A percentile compares a stretch with the other conserved stretches of the same genome.
phyloP scores from a whole-genome alignment of 441 rosid genomes.

The Corymbia citriodora region DNA sequence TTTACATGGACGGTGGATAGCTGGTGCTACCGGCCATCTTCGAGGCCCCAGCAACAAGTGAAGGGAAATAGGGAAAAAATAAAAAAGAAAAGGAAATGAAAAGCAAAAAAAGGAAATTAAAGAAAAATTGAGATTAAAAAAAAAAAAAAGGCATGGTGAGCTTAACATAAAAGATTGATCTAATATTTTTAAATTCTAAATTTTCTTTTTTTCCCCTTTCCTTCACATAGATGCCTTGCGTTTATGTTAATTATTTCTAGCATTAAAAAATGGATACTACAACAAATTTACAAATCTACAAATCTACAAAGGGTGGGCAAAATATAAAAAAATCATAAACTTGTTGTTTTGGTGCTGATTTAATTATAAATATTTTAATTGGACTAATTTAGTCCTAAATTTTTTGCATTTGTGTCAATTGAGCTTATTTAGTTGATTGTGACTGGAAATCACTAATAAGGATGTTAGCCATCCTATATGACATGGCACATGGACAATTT shows the following conservation, averaged over 20 bases:
- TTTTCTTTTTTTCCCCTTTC: background rate
- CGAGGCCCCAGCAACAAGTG: background rate
- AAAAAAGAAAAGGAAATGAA: background rate
- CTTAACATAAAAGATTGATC: background rate
- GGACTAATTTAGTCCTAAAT: fast-evolving
- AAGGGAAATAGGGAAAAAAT: background rate
- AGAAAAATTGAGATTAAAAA: background rate
- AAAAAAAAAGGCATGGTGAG: background rate
- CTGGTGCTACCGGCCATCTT: fast-evolving
- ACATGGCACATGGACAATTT: fast-evolving
- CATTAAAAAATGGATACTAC: fast-evolving
- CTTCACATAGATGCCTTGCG: fast-evolving
- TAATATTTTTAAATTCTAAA: background rate
- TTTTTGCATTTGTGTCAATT: no score
- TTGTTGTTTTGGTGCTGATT: fast-evolving
- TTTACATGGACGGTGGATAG: background rate
- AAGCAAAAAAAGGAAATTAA: background rate
- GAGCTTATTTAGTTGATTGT: fast-evolving
- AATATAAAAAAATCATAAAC: no score
- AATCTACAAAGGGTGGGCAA: background rate
- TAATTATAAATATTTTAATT: no score
- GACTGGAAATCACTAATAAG: fast-evolving
- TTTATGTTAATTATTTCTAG: background rate
- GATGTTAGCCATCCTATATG: fast-evolving
- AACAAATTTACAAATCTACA: fast-evolving